Evolutionary conservation across 2,329 filamentous ascomycete species (phyloP).

Genomic region (Cladosporium sphaerospermum): DNA sequence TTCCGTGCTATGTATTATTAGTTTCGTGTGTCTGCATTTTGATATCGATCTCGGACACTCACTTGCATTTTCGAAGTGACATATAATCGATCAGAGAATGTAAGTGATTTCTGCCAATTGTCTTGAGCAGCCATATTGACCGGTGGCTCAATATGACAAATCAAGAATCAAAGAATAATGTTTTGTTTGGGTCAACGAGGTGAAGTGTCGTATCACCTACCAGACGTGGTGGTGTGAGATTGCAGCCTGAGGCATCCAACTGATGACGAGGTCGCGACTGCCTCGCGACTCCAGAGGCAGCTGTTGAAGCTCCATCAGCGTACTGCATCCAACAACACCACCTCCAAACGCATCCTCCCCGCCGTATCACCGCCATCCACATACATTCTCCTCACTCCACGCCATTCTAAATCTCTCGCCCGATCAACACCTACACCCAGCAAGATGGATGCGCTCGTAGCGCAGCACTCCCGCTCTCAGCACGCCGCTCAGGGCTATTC

Average conservation of each 20-base stretch:
- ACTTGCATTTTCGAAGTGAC: slow-evolving; percentile 46
- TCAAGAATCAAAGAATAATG: too few relatives aligned
- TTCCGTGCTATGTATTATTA: slow-evolving; percentile 36
- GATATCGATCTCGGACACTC: slow-evolving; percentile 9
- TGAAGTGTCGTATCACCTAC: too few relatives aligned
- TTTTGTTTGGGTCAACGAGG: too few relatives aligned
- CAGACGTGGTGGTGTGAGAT: background rate
- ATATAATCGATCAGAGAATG: slow-evolving; percentile 41
- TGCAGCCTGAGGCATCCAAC: background rate
- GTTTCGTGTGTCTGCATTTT: background rate
- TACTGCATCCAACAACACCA: slow-evolving; percentile 3
- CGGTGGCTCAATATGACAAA: slow-evolving; percentile 13
- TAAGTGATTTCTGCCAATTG: slow-evolving; percentile 38
- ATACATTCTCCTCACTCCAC: background rate
- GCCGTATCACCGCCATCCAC: background rate
- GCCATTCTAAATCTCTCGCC: background rate
- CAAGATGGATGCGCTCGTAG: slow-evolving; percentile 85
- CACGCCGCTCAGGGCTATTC: slow-evolving; percentile 69
- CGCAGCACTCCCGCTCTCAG: slow-evolving; percentile 78
- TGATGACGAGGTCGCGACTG: background rate
- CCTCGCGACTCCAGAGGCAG: too few relatives aligned
- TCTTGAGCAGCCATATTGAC: background rate
- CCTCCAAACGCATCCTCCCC: background rate
- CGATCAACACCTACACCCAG: background rate
- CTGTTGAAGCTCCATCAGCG: too few relatives aligned